These are phyloP conservation scores for Aspergillus conjunctus DNA, from an alignment of 495 filamentous ascomycete genomes.

Conservation along the genomic window DNA sequence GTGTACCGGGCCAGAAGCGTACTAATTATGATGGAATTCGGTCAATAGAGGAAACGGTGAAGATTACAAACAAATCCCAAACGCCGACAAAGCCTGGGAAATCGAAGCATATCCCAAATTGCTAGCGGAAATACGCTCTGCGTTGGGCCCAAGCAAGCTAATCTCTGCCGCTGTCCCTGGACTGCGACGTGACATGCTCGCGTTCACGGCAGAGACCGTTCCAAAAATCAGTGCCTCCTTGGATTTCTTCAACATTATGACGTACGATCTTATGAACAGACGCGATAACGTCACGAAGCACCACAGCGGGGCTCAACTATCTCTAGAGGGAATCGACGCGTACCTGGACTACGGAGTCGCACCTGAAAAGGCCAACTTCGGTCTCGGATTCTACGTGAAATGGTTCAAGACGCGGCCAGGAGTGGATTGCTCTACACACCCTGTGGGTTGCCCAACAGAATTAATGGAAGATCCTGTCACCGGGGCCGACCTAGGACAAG, in stretches of 20 bases:
- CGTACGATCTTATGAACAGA: slow-evolving; percentile 78
- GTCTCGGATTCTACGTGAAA: slow-evolving; percentile 74
- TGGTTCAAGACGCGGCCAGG: slow-evolving; percentile 65
- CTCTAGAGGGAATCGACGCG: slow-evolving; percentile 56
- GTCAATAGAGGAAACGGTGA: slow-evolving; percentile 65
- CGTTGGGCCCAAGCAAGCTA: slow-evolving; percentile 59
- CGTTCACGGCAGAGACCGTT: slow-evolving; percentile 62
- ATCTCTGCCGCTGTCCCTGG: slow-evolving; percentile 74
- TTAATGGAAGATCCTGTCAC: slow-evolving; percentile 52
- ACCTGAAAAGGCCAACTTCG: slow-evolving; percentile 64
- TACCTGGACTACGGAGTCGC: slow-evolving; percentile 62
- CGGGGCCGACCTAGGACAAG: slow-evolving; percentile 38
- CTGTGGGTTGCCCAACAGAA: slow-evolving; percentile 64
- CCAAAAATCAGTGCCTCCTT: slow-evolving; percentile 63
- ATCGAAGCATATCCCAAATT: slow-evolving; percentile 65
- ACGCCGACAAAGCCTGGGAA: slow-evolving; percentile 60
- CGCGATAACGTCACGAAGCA: slow-evolving; percentile 69
- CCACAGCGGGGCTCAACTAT: slow-evolving; percentile 61
- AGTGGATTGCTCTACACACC: slow-evolving; percentile 42
- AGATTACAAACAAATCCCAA: slow-evolving; percentile 71
- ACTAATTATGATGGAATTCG: neutral
- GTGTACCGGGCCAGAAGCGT: neutral
- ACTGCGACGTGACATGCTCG: slow-evolving; percentile 68
- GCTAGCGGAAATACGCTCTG: slow-evolving; percentile 58
- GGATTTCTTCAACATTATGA: slow-evolving; percentile 80